These are phyloP conservation scores for Neofusicoccum sp. DNA, from an alignment of 2,329 filamentous ascomycete species.

Conservation along the genomic window DNA sequence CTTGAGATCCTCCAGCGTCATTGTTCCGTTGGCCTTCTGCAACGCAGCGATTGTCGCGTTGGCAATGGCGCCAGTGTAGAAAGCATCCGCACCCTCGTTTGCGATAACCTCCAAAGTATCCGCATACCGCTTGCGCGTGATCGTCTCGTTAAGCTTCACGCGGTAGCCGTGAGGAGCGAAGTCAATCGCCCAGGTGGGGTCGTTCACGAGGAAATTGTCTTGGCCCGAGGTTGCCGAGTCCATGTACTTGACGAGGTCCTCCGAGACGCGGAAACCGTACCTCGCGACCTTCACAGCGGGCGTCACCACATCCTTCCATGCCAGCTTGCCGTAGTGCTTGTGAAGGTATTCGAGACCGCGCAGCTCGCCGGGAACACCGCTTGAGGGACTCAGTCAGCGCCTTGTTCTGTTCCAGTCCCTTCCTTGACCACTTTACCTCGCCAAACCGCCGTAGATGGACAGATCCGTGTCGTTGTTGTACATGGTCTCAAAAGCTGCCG, in stretches of 20 bases:
- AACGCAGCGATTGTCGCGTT: conserved; percentile 70
- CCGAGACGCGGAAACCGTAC: conserved; percentile 59
- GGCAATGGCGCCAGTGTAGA: conserved; percentile 72
- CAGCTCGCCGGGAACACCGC: conserved; percentile 71
- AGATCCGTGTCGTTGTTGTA: conserved; percentile 67
- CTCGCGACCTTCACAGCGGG: conserved; percentile 71
- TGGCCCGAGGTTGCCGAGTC: conserved; percentile 46
- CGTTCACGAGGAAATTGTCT: conserved; percentile 67
- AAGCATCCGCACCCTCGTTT: conserved; percentile 66
- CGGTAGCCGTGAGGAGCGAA: conserved; percentile 81
- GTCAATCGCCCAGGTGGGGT: conserved; percentile 80
- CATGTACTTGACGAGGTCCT: conserved; percentile 77
- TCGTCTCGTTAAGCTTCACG: conserved; percentile 69
- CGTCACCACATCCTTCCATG: conserved; percentile 63
- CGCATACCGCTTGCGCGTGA: conserved; percentile 79
- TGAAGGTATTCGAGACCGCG: conserved; percentile 79
- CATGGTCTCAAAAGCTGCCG: conserved; percentile 80
- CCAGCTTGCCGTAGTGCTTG: conserved; percentile 60
- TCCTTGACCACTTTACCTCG: conserved; percentile 24
- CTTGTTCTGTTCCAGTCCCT: not conserved
- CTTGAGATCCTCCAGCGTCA: conserved; percentile 75
- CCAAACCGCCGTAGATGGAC: conserved; percentile 70
- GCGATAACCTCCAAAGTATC: conserved; percentile 77
- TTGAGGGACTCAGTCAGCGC: conserved; percentile 24
- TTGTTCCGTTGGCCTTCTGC: conserved; percentile 71